Evolutionary conservation across 345 rosid genomes (phyloP), one percentile per base, ranked within the genome.

Genomic region (Boechera divaricarpa): DNA sequence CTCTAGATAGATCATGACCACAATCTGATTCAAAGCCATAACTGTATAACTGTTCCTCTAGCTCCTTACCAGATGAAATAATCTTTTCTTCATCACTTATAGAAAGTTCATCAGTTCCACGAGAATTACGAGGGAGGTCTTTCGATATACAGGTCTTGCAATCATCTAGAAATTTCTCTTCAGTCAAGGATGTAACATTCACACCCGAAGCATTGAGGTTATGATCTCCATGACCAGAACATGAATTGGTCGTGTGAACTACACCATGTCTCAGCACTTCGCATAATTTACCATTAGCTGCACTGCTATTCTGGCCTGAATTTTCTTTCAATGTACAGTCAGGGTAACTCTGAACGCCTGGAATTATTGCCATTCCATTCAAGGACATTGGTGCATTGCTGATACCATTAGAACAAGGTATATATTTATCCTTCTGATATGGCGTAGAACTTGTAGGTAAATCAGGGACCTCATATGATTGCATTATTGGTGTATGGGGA

Each of bases 61-160:
- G 39, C 77, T 79, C 76, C 78, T 80, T 85, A 49, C 84, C 86
- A 9, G 88, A 86, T 39, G 86, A 79, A 83, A 77, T 86, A 66
- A 86, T 58, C 76, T 85, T 87, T 78, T 83, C 92, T 78, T 85
- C 89, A 29, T 87, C 89, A 67, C 88, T 83, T 44, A 42, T 77
- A 44, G 81, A 63, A 80, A 36, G 76, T 58, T 81, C 89, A 72
- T 63, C 87, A 77, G 74, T 77, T 72, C 71, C 87, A 67, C 54
- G 66, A 69, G 74, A 76, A 58, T 70, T 80, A 56, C 67, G 68
- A 28, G 75, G 73, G 10, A 52, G 21, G 59, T 68, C 85, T 65
- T 77, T 77, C 48, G 61, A 38, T 62, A 76, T 62, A 49, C 74
- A 24, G 51, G 51, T 66, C 59, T 79, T 67, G 57, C 67, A 45